Conservation (phyloP, 371 early-diverging fungal genomes). For the Saksenaea vasiformis region DNA sequence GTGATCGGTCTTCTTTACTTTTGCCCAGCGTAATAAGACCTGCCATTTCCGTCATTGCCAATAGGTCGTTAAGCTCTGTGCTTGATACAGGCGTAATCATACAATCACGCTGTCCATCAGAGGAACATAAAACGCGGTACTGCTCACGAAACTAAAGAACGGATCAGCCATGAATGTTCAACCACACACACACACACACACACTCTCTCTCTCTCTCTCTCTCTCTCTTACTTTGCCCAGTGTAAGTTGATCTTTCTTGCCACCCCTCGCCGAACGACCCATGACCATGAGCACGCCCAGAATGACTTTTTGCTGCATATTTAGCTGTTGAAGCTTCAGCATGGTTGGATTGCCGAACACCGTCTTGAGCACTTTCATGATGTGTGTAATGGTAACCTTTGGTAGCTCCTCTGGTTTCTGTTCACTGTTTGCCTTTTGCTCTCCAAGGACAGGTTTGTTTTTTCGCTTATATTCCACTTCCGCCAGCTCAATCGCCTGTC, state of each 20-base stretch:
- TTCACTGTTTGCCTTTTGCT: slow-evolving; percentile 12
- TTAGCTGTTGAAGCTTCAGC: slow-evolving; percentile 67
- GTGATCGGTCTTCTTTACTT: slow-evolving; percentile 50
- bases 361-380: slow-evolving; percentile 68
- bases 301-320: slow-evolving; percentile 82
- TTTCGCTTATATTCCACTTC: slow-evolving; percentile 64
- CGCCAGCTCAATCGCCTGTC: slow-evolving; percentile 81
- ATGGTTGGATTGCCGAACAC: slow-evolving; percentile 67
- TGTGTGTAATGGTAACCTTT: slow-evolving; percentile 80
- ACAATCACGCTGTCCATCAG: slow-evolving; percentile 27
- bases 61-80: slow-evolving; percentile 76
- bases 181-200: too few species aligned
- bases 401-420: slow-evolving; percentile 32
- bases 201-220: too few species aligned
- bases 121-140: slow-evolving; percentile 52
- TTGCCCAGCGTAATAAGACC: slow-evolving; percentile 67
- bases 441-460: slow-evolving; percentile 26
- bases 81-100: slow-evolving; percentile 68
- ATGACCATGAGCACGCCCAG: slow-evolving; percentile 55
- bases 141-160: slow-evolving; percentile 50
- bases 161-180: too few species aligned
- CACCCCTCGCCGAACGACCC: slow-evolving; percentile 22
- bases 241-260: slow-evolving; percentile 50
- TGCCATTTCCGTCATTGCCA: slow-evolving; percentile 72
- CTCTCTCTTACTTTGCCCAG: slow-evolving; percentile 48